Evolutionary conservation across 2,329 filamentous ascomycete species (phyloP).

Genomic region (Chaetomium strumarium): DNA sequence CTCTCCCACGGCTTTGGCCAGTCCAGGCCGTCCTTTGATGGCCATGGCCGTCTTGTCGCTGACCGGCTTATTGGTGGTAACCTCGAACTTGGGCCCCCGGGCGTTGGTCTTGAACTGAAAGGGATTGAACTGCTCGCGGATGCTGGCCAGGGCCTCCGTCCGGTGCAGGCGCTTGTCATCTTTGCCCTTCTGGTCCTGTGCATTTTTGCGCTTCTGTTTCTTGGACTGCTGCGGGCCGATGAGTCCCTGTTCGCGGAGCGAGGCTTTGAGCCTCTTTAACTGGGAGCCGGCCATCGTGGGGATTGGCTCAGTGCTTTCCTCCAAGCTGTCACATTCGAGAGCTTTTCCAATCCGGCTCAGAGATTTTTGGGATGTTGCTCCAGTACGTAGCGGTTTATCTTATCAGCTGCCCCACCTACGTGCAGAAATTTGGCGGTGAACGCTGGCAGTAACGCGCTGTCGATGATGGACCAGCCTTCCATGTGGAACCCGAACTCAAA

Average conservation of each 20-base stretch:
- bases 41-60: slow-evolving; percentile 48
- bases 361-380: slow-evolving; percentile 21
- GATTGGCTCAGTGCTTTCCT: background rate
- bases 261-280: slow-evolving; percentile 90
- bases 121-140: slow-evolving; percentile 95
- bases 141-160: slow-evolving; percentile 71
- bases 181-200: slow-evolving; percentile 58
- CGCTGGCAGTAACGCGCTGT: slow-evolving; percentile 21
- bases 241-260: slow-evolving; percentile 81
- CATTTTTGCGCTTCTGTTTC: slow-evolving; percentile 77
- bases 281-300: slow-evolving; percentile 83
- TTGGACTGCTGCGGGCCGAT: slow-evolving; percentile 91
- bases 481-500: background rate
- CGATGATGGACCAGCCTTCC: background rate
- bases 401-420: slow-evolving; percentile 24
- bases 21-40: slow-evolving; percentile 68
- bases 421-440: slow-evolving; percentile 25
- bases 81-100: slow-evolving; percentile 76
- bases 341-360: slow-evolving; percentile 19
- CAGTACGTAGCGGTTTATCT: slow-evolving; percentile 24
- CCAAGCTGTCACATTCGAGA: background rate
- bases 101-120: slow-evolving; percentile 86
- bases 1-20: slow-evolving; percentile 81
- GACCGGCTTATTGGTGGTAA: slow-evolving; percentile 60
- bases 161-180: slow-evolving; percentile 70